Conservation (phyloP, 805 yeast species). For the Clavispora fructus region DNA sequence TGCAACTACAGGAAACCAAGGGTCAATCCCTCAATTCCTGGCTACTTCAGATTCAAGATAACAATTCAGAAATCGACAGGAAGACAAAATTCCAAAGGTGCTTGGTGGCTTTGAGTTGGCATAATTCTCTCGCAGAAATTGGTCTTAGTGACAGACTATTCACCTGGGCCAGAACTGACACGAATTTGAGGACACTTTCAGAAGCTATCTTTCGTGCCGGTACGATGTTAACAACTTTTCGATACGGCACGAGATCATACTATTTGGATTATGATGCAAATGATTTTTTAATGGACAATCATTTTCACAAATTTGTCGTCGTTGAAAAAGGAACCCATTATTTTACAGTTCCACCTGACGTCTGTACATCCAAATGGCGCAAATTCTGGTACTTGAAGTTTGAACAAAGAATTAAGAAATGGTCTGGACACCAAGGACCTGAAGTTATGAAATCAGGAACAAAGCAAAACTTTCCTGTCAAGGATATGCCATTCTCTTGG, state of each 20-base stretch:
- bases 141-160: too few species aligned
- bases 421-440: neutral
- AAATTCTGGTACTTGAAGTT: constrained; percentile 15
- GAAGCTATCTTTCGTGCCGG: neutral
- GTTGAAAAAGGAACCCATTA: neutral
- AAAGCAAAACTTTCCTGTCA: neutral
- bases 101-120: neutral
- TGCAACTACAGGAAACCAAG: neutral
- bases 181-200: neutral
- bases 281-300: neutral
- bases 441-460: neutral
- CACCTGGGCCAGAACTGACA: neutral
- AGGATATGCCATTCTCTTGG: neutral
- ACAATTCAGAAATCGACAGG: neutral
- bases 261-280: neutral
- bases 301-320: neutral
- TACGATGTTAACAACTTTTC: neutral
- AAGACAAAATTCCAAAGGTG: neutral
- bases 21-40: neutral
- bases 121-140: neutral
- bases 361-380: constrained; percentile 16
- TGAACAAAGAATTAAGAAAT: neutral
- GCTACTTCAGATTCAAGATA: neutral
- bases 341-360: constrained; percentile 6
- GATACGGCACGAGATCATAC: neutral